Conservation (phyloP, 2,329 filamentous ascomycete species). For the Colletotrichum melonis region DNA sequence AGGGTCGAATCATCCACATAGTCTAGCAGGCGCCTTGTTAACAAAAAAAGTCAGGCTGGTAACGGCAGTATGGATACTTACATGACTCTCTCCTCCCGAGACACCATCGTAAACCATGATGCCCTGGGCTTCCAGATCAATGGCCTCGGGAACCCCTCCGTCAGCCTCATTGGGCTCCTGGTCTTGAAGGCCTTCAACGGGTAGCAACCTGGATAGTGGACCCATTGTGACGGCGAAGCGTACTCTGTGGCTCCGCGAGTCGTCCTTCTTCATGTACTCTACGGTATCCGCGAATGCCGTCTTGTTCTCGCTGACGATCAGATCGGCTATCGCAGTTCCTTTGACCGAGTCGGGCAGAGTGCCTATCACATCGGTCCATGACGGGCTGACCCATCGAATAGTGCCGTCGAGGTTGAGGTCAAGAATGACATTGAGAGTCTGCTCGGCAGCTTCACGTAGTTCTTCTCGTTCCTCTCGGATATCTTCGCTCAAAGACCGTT, state of each 20-base stretch:
- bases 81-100: conserved; percentile 89
- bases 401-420: conserved; percentile 91
- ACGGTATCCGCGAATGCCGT: conserved; percentile 84
- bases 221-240: conserved; percentile 81
- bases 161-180: conserved; percentile 51
- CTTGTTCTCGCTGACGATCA: conserved; percentile 83
- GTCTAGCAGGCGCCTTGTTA: conserved; percentile 65
- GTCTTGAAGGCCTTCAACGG: conserved; percentile 53
- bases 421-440: conserved; percentile 95
- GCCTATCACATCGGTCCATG: conserved; percentile 93
- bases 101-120: conserved; percentile 97
- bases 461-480: conserved; percentile 95
- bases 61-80: conserved; percentile 60
- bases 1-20: conserved; percentile 99
- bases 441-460: conserved; percentile 93
- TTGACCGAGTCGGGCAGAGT: conserved; percentile 78
- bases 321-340: conserved; percentile 81
- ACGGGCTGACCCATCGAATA: conserved; percentile 96
- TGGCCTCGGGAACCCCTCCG: conserved; percentile 58
- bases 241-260: conserved; percentile 91
- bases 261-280: conserved; percentile 90
- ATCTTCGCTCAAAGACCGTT: conserved; percentile 82
- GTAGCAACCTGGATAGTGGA: conserved; percentile 72
- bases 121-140: conserved; percentile 93
- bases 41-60: background rate